These are phyloP conservation scores for Leccinum variabile DNA, from an alignment of 1,284 basidiomycete genomes.

Conservation along the genomic window DNA sequence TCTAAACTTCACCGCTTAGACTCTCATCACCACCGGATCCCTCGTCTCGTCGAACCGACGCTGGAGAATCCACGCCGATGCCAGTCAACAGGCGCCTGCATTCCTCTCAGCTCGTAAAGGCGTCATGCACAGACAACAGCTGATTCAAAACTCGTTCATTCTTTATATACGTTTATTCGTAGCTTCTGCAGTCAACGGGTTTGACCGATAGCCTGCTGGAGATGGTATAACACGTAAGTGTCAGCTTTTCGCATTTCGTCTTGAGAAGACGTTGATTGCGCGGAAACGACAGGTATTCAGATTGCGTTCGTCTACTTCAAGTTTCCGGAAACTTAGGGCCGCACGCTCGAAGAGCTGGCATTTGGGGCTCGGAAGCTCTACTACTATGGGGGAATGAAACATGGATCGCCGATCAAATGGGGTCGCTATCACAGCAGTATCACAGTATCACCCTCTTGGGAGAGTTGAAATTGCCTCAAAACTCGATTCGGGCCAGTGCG, in stretches of 20 bases:
- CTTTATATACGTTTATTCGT: not conserved
- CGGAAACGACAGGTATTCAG: not conserved
- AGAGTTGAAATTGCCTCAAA: too few species aligned
- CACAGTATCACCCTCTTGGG: too few species aligned
- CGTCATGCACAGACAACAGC: too few species aligned
- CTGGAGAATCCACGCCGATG: constrained; percentile 72
- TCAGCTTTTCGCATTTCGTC: too few species aligned
- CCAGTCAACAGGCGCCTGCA: constrained; percentile 44
- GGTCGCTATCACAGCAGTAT: too few species aligned
- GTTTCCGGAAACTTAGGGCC: not conserved
- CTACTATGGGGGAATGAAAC: too few species aligned
- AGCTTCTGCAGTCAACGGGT: not conserved
- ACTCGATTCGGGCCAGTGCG: too few species aligned
- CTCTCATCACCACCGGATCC: too few species aligned
- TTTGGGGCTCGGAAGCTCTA: not conserved
- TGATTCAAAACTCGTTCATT: not conserved
- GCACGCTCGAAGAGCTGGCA: not conserved
- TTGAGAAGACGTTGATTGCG: not conserved
- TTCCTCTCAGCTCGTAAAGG: too few species aligned
- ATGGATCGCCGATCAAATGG: too few species aligned
- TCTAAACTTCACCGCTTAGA: too few species aligned
- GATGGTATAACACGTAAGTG: not conserved
- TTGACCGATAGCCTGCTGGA: not conserved
- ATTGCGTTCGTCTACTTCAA: not conserved
- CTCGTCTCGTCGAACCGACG: constrained; percentile 58